Percentiles rank a stretch among this genome's conserved stretches.
phyloP scores from a whole-genome alignment of 1,284 basidiomycete genomes.

The Sutorius eximius region DNA sequence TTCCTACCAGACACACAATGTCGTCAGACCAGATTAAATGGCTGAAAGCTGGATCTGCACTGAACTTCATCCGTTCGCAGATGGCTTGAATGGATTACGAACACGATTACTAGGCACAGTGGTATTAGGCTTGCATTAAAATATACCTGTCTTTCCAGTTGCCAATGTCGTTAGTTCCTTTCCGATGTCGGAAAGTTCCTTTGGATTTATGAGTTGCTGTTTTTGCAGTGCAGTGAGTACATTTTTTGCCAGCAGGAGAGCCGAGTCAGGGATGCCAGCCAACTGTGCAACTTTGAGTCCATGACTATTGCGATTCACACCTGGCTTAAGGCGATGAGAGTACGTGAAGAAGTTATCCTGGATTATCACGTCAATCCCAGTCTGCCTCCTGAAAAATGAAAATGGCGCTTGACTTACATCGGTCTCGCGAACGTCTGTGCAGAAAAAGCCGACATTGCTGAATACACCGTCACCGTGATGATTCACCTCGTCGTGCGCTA shows the following conservation, averaged over 20 bases:
- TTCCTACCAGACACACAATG: slow-evolving; percentile 85
- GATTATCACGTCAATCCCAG: neutral
- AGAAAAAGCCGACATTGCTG: slow-evolving; percentile 76
- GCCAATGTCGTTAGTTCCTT: slow-evolving; percentile 19
- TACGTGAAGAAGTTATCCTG: slow-evolving; percentile 80
- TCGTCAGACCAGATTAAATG: slow-evolving; percentile 86
- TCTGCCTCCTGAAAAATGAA: neutral
- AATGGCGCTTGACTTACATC: slow-evolving; percentile 46
- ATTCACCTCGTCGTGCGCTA: slow-evolving; percentile 52
- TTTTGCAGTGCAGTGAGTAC: slow-evolving; percentile 45
- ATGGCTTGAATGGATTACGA: slow-evolving; percentile 29
- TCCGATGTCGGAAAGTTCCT: slow-evolving; percentile 31
- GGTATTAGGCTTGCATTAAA: slow-evolving; percentile 1
- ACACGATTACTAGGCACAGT: neutral
- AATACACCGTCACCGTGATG: slow-evolving; percentile 49
- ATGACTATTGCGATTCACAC: slow-evolving; percentile 90
- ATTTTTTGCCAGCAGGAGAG: slow-evolving; percentile 57
- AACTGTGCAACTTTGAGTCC: slow-evolving; percentile 89
- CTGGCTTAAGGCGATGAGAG: slow-evolving; percentile 77
- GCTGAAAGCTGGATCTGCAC: slow-evolving; percentile 82
- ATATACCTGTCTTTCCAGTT: neutral
- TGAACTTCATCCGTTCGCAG: slow-evolving; percentile 78
- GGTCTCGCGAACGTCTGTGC: slow-evolving; percentile 81
- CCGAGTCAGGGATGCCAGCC: slow-evolving; percentile 78
- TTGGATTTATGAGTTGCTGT: slow-evolving; percentile 20